These are phyloP conservation scores for Termitomyces sp. DNA, from an alignment of 768 basidiomycete genomes.

Conservation along the genomic window DNA sequence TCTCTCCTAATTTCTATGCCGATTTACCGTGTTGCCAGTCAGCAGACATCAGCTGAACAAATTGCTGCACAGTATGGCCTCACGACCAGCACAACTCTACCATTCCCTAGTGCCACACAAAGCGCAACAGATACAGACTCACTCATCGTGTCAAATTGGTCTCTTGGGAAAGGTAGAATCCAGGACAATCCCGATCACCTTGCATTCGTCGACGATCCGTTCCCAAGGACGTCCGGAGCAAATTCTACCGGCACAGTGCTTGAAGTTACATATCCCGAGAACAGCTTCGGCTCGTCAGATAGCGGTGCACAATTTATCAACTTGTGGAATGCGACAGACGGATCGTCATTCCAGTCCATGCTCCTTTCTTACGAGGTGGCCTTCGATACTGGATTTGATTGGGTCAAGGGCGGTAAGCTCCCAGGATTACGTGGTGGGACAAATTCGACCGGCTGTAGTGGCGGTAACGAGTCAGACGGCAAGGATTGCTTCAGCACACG, in stretches of 20 bases:
- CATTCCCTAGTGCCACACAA: conserved; percentile 64
- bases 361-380: conserved; percentile 72
- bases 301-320: conserved; percentile 69
- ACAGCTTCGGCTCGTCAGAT: conserved; percentile 53
- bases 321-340: conserved; percentile 62
- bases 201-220: conserved; percentile 66
- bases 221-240: conserved; percentile 39
- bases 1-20: conserved; percentile 13
- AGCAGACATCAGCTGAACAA: conserved; percentile 27
- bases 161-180: conserved; percentile 55
- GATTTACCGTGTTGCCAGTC: conserved; percentile 21
- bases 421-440: conserved; percentile 74
- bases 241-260: conserved; percentile 42
- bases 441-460: conserved; percentile 61
- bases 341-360: conserved; percentile 61
- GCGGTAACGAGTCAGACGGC: conserved; percentile 62
- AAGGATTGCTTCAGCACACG: conserved; percentile 69
- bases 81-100: conserved; percentile 56
- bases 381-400: conserved; percentile 62
- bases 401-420: conserved; percentile 74
- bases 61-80: conserved; percentile 52
- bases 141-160: conserved; percentile 56
- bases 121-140: conserved; percentile 44
- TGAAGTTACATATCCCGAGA: conserved; percentile 60
- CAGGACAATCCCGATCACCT: conserved; percentile 55